Conservation (phyloP, 176 grass and related monocot species). For the bread wheat (Triticum aestivum) region DNA sequence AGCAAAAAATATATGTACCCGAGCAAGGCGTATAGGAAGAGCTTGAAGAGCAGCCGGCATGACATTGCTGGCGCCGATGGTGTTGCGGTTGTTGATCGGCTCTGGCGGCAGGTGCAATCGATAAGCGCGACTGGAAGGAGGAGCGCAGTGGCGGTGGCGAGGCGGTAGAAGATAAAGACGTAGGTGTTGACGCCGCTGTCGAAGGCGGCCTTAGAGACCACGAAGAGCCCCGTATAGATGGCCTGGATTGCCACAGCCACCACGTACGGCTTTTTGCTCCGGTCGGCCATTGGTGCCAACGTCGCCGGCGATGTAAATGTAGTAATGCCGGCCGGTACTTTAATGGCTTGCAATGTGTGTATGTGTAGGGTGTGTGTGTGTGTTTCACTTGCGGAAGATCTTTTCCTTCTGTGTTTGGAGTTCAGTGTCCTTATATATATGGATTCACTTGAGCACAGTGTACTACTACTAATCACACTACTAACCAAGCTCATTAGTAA, state of each 20-base stretch:
- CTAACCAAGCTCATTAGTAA: no score
- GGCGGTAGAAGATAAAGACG: slow-evolving; percentile 53
- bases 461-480: no score
- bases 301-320: not conserved
- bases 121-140: not conserved
- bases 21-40: slow-evolving; percentile 55
- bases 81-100: not conserved
- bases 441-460: no score
- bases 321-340: not conserved
- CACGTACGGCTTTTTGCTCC: slow-evolving; percentile 35
- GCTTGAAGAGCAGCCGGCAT: slow-evolving; percentile 30
- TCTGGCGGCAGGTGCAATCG: not conserved
- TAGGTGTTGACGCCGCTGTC: slow-evolving; percentile 1
- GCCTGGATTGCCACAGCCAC: slow-evolving; percentile 41
- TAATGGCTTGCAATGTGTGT: not conserved
- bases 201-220: slow-evolving; percentile 52
- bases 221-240: slow-evolving; percentile 48
- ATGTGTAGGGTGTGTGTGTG: not conserved
- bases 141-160: slow-evolving; percentile 13
- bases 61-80: slow-evolving; percentile 10
- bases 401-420: no score
- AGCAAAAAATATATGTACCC: slow-evolving; percentile 28
- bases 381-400: not conserved
- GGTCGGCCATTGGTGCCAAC: not conserved
- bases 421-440: no score